Base-by-base conservation (phyloP, 176 grass and related monocot species). In the Aegilops bicornis region DNA sequence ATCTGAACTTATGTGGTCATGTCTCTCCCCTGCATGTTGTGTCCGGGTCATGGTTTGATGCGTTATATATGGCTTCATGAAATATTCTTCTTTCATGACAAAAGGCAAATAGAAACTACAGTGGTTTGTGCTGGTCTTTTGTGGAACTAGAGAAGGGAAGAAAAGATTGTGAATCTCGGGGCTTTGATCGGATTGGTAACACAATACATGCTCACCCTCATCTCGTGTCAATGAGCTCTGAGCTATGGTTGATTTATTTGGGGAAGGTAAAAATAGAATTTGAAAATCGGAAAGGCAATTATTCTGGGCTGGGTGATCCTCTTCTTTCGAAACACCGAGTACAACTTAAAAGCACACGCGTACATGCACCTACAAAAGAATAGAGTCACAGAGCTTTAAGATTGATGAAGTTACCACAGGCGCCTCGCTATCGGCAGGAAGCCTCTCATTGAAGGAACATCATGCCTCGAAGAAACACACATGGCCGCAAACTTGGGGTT, bases 31-130 rank as follows among this genome's bases (percentile, higher is more conserved):
- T 73, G 24, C 23, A 74, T 83, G 27, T 83, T 71, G 10, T 25
- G 31, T 37, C 32, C 54, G 17, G 40, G 39, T 69, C 36, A 89
- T 78, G 56, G 73, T 72, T 77, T 82, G 35, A 60, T 58, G 47
- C 36, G 13, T 80, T 11, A 54, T 23, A 81, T 89, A 65, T 74
- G 30, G 60, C 76, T 66, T 88, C 40, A 64, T 73, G 19, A 61
- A 79, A 54, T 62, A 65, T 48, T 22, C 40, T 24, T 82, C n/a
- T 70, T 77, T 60, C 52, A 76, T 59, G 79, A 58, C 0, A 39
- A 74, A 63, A n/a, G 20, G 22, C 45, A 82, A 82, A 52, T 39
- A 45, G 7, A 63, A 79, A 79, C 60, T 63, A 22, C n/a, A 78
- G 30, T 78, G 48, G 65, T 68, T 17, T 71, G 19, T 29, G 64